A percentile compares a stretch with the other conserved stretches of the same genome.
Conservation (phyloP, 345 rosid species). For the Euphorbia lathyris region DNA sequence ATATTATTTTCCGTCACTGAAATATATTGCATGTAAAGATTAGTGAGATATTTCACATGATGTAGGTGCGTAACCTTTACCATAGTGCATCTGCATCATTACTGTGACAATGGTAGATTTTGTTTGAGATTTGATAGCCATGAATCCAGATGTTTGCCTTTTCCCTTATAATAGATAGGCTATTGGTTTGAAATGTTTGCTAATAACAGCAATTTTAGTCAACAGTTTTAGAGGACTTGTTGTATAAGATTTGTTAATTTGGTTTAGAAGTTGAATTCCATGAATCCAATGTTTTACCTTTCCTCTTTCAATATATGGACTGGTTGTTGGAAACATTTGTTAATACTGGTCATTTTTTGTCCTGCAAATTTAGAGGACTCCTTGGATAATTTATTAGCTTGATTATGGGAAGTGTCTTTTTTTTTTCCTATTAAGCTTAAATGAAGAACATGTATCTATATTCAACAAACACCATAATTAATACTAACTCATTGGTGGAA, state of each 20-base stretch:
- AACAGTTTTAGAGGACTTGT: not conserved
- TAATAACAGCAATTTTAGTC: too few relatives aligned
- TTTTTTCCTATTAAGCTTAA: not conserved
- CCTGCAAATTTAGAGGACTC: not conserved
- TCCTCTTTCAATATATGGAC: not conserved
- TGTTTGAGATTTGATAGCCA: not conserved
- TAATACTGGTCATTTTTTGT: not conserved
- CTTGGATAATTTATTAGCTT: not conserved
- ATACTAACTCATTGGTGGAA: not conserved
- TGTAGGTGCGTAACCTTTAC: not conserved
- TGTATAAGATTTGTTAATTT: not conserved
- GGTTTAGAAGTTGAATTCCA: not conserved
- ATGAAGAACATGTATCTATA: not conserved
- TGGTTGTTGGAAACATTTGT: not conserved
- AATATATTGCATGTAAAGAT: not conserved
- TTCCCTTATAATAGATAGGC: not conserved
- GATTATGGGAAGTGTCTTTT: not conserved
- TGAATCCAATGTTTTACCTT: not conserved
- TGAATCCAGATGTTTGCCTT: not conserved
- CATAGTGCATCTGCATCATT: not conserved
- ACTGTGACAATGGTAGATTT: not conserved
- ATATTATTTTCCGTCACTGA: too few relatives aligned
- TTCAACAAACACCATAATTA: not conserved
- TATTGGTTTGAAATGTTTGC: not conserved
- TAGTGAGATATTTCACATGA: not conserved